Evolutionary conservation across 2,329 filamentous ascomycete species (phyloP).

Genomic region (Aspergillus tanneri): DNA sequence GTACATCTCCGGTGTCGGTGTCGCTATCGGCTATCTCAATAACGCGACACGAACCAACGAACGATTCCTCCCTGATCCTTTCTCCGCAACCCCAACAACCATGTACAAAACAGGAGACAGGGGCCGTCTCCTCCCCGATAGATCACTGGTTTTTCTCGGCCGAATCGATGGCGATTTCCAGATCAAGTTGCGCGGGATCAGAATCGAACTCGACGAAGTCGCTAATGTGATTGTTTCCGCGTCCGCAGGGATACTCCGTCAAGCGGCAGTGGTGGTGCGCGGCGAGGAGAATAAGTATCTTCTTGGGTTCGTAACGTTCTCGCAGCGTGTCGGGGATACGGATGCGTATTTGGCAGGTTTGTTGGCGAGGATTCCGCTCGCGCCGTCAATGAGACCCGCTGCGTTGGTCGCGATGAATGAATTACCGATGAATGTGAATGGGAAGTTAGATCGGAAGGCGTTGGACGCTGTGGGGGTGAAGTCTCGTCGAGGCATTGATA

Average conservation of each 20-base stretch:
- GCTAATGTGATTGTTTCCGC: not conserved
- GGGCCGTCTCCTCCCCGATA: not conserved
- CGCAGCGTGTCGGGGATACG: not conserved
- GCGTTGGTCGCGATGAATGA: not conserved
- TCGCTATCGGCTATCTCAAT: not conserved
- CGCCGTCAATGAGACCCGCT: not conserved
- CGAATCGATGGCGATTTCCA: conserved; percentile 1
- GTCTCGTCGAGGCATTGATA: too few relatives aligned
- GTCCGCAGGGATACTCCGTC: not conserved
- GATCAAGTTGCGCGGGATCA: not conserved
- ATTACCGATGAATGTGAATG: not conserved
- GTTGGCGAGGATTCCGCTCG: not conserved
- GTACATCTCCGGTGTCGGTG: not conserved
- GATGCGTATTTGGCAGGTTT: not conserved
- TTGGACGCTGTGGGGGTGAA: not conserved
- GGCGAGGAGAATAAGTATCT: not conserved
- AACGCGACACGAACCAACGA: not conserved
- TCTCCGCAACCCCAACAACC: not conserved
- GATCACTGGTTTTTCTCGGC: not conserved
- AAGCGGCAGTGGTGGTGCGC: not conserved
- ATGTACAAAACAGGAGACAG: conserved; percentile 1
- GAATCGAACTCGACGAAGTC: not conserved
- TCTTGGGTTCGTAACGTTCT: not conserved
- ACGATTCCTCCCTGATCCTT: not conserved
- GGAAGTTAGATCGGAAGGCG: not conserved